Percentiles rank a stretch among this genome's conserved stretches.
These are phyloP conservation scores for Tolypocladium cylindrosporum DNA, from an alignment of 2,329 filamentous ascomycete genomes.

Conservation along the genomic window DNA sequence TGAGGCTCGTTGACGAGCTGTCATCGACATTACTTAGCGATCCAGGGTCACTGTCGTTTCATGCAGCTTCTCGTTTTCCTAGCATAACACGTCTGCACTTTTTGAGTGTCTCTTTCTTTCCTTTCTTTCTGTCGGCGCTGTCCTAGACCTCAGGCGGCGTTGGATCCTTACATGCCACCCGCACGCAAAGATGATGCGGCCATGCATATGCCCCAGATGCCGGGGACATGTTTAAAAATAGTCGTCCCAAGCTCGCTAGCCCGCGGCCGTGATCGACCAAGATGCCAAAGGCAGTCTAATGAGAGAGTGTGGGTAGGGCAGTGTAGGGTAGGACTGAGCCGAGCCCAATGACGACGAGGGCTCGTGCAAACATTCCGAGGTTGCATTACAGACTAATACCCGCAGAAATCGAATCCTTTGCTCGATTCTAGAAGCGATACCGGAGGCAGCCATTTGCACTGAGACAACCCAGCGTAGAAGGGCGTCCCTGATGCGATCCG, in stretches of 20 bases:
- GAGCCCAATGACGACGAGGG: too few species aligned
- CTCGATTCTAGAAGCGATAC: background rate
- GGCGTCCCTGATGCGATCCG: background rate
- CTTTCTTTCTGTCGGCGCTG: background rate
- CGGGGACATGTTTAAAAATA: background rate
- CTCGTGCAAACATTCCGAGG: background rate
- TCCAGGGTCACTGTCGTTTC: too few species aligned
- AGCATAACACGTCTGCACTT: background rate
- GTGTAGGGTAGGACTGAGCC: background rate
- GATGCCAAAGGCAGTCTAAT: background rate
- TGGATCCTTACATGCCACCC: background rate
- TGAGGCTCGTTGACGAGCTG: background rate
- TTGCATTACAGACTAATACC: background rate
- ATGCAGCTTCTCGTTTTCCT: background rate
- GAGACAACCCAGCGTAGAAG: background rate
- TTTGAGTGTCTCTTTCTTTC: too few species aligned
- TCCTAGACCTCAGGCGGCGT: background rate
- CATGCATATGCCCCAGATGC: background rate
- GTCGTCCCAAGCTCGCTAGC: background rate
- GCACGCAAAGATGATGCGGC: background rate
- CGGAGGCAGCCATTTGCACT: background rate
- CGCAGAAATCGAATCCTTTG: background rate
- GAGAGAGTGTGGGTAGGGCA: background rate
- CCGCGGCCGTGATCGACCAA: background rate
- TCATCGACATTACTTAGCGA: background rate